These are phyloP conservation scores for Hapsidospora chrysogenum DNA, from an alignment of 495 filamentous ascomycete species.

Conservation along the genomic window DNA sequence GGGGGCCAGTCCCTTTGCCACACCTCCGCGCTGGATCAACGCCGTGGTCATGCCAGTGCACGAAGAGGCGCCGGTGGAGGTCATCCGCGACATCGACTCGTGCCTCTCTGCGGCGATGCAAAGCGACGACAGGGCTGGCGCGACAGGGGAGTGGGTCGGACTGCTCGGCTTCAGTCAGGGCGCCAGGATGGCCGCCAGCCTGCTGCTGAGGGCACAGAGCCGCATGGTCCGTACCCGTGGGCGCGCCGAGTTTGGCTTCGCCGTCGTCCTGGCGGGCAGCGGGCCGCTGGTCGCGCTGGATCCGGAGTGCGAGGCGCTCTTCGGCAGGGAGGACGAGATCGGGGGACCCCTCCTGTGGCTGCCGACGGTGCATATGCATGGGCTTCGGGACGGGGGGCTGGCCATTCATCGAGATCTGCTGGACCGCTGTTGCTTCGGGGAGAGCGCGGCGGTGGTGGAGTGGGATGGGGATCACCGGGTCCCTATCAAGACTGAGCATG, in stretches of 20 bases:
- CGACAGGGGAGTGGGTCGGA: conserved; percentile 36
- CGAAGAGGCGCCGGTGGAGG: conserved; percentile 10
- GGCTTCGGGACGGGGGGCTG: conserved; percentile 35
- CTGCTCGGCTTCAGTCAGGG: conserved; percentile 42
- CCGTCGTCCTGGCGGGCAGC: conserved; percentile 36
- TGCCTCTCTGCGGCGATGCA: conserved; percentile 22
- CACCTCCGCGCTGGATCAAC: too few species aligned
- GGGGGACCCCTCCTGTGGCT: conserved; percentile 13
- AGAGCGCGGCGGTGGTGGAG: conserved; percentile 31
- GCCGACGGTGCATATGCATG: conserved; percentile 49
- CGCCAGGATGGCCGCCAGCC: conserved; percentile 38
- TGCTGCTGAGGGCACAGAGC: conserved; percentile 18
- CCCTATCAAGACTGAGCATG: conserved; percentile 37
- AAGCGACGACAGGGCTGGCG: conserved; percentile 25
- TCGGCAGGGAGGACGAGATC: background rate
- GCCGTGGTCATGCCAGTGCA: too few species aligned
- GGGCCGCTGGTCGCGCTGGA: conserved; percentile 35
- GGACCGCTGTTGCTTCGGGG: conserved; percentile 28
- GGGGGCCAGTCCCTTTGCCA: too few species aligned
- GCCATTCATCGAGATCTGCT: conserved; percentile 32
- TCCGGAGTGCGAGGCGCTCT: conserved; percentile 5
- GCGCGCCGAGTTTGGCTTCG: conserved; percentile 17
- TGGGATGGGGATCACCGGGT: conserved; percentile 46
- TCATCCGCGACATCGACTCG: conserved; percentile 13
- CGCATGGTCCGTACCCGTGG: too few species aligned